phyloP scores from a whole-genome alignment of 495 filamentous ascomycete species.

The Halenospora varia region DNA sequence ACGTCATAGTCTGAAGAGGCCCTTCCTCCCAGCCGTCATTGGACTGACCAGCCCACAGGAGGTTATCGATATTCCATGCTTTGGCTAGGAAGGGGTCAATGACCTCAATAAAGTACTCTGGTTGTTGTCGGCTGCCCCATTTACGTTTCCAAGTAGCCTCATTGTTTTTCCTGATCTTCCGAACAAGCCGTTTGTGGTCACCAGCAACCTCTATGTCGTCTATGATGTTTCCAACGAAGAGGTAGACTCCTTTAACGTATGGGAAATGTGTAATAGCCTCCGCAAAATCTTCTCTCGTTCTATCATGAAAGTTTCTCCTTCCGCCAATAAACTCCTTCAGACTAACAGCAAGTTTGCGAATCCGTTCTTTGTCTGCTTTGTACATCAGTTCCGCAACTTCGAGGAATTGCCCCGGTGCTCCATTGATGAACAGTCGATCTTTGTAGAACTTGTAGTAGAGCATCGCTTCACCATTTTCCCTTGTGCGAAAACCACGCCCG shows the following conservation, averaged over 20 bases:
- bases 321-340: neutral
- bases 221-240: neutral
- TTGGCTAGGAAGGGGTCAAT: neutral
- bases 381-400: neutral
- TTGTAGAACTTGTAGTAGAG: conserved; percentile 9
- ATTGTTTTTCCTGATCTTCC: neutral
- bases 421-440: conserved; percentile 14
- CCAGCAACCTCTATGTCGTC: neutral
- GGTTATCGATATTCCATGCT: neutral
- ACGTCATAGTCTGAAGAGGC: no score
- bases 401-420: neutral
- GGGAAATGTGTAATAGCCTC: neutral
- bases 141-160: neutral
- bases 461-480: neutral
- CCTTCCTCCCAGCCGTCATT: neutral
- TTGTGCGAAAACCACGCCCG: conserved; percentile 4
- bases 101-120: neutral
- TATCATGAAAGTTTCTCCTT: neutral
- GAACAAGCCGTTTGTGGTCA: neutral
- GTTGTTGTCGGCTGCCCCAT: neutral
- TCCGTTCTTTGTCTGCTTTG: neutral
- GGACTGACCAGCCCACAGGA: neutral
- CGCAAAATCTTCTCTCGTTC: neutral
- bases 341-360: neutral
- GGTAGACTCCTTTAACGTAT: neutral